These are phyloP conservation scores for Didymosphaeria variabile DNA, from an alignment of 2,329 filamentous ascomycete species.

Conservation along the genomic window DNA sequence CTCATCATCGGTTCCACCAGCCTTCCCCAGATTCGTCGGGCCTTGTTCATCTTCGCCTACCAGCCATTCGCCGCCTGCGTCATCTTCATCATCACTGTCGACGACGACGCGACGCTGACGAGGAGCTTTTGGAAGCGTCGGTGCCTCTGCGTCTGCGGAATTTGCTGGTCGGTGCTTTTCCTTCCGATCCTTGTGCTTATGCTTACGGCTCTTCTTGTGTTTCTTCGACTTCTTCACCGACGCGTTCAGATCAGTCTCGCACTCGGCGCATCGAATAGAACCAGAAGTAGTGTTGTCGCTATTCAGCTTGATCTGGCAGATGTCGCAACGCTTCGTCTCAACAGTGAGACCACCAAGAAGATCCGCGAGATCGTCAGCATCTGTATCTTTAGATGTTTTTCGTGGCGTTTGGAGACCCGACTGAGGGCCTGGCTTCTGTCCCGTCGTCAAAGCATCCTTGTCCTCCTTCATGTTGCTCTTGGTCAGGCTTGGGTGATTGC, in stretches of 20 bases:
- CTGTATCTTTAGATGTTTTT: conserved; percentile 60
- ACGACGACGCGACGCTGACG: conserved; percentile 58
- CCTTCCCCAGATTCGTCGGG: conserved; percentile 71
- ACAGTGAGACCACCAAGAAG: conserved; percentile 87
- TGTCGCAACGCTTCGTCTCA: conserved; percentile 78
- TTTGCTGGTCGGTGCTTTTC: conserved; percentile 57
- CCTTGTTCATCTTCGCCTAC: conserved; percentile 73
- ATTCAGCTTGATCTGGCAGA: conserved; percentile 77
- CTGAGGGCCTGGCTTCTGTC: conserved; percentile 55
- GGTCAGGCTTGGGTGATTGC: conserved; percentile 91
- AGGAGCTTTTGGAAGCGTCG: conserved; percentile 28
- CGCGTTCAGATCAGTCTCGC: conserved; percentile 75
- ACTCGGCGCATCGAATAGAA: conserved; percentile 74
- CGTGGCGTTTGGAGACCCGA: conserved; percentile 44
- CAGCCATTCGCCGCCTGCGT: conserved; percentile 80
- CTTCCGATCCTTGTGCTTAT: conserved; percentile 39
- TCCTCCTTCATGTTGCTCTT: conserved; percentile 87
- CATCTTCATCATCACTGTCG: conserved; percentile 73
- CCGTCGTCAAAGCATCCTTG: conserved; percentile 80
- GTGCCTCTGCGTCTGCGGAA: conserved; percentile 40
- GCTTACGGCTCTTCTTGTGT: conserved; percentile 60
- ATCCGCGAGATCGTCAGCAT: conserved; percentile 84
- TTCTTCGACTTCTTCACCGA: conserved; percentile 54
- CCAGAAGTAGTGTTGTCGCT: conserved; percentile 63
- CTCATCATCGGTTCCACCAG: conserved; percentile 87